Conservation (phyloP, 495 filamentous ascomycete species). For the Penicillium argentinense region DNA sequence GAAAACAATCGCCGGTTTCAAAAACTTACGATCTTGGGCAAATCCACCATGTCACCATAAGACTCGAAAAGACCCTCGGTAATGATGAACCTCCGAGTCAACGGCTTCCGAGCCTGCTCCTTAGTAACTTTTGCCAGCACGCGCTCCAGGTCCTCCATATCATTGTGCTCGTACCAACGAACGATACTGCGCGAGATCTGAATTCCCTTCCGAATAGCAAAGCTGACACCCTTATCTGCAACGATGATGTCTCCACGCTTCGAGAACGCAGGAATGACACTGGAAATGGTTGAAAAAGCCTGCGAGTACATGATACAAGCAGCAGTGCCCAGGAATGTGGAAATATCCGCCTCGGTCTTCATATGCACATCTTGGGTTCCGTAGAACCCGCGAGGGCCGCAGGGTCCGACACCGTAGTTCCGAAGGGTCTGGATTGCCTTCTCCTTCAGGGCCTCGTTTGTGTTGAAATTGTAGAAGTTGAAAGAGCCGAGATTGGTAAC, state of each 20-base stretch:
- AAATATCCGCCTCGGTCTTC: constrained; percentile 93
- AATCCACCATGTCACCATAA: constrained; percentile 78
- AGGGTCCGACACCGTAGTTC: constrained; percentile 94
- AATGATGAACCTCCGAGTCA: constrained; percentile 93
- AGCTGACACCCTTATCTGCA: constrained; percentile 93
- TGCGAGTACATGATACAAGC: constrained; percentile 94
- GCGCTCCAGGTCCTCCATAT: constrained; percentile 88
- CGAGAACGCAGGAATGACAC: constrained; percentile 92
- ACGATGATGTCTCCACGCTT: constrained; percentile 98
- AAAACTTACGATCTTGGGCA: constrained; percentile 80
- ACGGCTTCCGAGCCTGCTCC: constrained; percentile 81
- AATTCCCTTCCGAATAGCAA: constrained; percentile 88
- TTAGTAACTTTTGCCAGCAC: constrained; percentile 82
- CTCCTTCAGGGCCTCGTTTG: constrained; percentile 87
- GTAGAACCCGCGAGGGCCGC: constrained; percentile 96
- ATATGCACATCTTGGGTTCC: constrained; percentile 98
- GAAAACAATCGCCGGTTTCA: no score
- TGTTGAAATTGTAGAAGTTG: constrained; percentile 96
- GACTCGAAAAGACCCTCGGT: constrained; percentile 95
- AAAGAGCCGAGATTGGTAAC: constrained; percentile 90
- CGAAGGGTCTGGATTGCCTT: constrained; percentile 91
- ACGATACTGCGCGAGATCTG: constrained; percentile 90
- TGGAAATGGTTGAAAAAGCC: constrained; percentile 89
- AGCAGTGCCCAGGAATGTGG: constrained; percentile 78
- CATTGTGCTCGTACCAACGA: constrained; percentile 93